A percentile compares a stretch with the other conserved stretches of the same genome.
phyloP scores from a whole-genome alignment of 176 grass and related monocot genomes.

The Musa acuminata region DNA sequence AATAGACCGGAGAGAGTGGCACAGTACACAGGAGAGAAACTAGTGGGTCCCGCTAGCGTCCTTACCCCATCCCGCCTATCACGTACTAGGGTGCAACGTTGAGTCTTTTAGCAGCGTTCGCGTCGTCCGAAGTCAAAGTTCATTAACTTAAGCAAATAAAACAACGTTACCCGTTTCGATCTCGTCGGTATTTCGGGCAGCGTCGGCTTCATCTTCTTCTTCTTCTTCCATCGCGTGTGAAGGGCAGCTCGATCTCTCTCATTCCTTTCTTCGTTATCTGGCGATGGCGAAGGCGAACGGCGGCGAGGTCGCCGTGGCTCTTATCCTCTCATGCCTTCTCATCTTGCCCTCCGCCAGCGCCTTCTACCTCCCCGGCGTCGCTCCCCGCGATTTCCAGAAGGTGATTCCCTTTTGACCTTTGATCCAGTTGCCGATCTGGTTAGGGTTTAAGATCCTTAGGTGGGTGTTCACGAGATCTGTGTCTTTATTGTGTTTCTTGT shows the following conservation, averaged over 20 bases:
- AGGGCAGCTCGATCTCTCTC: background rate
- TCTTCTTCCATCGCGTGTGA: background rate
- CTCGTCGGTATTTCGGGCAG: background rate
- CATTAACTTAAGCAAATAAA: background rate
- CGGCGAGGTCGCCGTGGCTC: background rate
- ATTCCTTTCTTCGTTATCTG: background rate
- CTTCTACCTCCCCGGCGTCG: conserved; percentile 82
- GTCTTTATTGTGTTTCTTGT: background rate
- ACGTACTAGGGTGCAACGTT: background rate
- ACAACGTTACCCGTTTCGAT: background rate
- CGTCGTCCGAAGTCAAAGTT: background rate
- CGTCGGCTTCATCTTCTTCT: background rate
- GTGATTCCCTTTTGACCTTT: conserved; percentile 16
- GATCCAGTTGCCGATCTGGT: conserved; percentile 22
- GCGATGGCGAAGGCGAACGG: conserved; percentile 9
- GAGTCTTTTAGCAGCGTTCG: background rate
- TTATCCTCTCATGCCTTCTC: conserved; percentile 3
- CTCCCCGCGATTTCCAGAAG: conserved; percentile 66
- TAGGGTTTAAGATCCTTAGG: background rate
- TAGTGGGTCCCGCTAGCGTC: background rate
- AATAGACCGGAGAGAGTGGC: background rate
- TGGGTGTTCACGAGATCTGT: background rate
- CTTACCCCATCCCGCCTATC: background rate
- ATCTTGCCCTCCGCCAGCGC: conserved; percentile 21
- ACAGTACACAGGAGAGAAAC: background rate